A percentile compares a stretch with the other conserved stretches of the same genome.
These are phyloP conservation scores for Tephrocybe sp. DNA, from an alignment of 768 basidiomycete genomes.

Conservation along the genomic window DNA sequence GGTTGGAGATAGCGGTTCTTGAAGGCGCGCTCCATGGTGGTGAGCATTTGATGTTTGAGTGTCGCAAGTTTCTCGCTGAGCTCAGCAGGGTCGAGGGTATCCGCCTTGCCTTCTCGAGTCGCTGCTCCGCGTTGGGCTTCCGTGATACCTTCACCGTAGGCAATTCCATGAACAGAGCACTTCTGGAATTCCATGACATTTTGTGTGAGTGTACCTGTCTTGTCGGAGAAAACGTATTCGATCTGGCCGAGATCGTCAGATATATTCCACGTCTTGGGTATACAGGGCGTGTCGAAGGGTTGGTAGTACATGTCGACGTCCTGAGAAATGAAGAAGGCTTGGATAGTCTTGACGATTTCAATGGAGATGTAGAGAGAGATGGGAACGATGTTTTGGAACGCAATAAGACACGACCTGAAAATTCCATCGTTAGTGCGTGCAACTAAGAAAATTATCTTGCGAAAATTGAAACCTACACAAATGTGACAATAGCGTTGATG, in stretches of 20 bases:
- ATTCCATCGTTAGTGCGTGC: slow-evolving; percentile 10
- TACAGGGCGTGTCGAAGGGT: slow-evolving; percentile 82
- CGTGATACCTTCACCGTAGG: slow-evolving; percentile 93
- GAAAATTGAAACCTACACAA: slow-evolving; percentile 74
- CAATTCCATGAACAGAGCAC: slow-evolving; percentile 80
- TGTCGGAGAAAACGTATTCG: slow-evolving; percentile 89
- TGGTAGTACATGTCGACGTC: slow-evolving; percentile 96
- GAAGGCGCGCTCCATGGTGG: slow-evolving; percentile 72
- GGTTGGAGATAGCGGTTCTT: slow-evolving; percentile 85
- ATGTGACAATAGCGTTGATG: slow-evolving; percentile 84
- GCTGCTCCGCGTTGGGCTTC: slow-evolving; percentile 95
- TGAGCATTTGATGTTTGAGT: slow-evolving; percentile 78
- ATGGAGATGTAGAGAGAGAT: slow-evolving; percentile 97
- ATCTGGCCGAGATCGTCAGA: slow-evolving; percentile 99
- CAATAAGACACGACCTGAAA: slow-evolving; percentile 85
- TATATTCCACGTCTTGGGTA: slow-evolving; percentile 98
- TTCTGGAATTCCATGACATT: slow-evolving; percentile 99
- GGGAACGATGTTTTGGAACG: slow-evolving; percentile 97
- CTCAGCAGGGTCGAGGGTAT: slow-evolving; percentile 68
- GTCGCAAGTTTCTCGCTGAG: slow-evolving; percentile 61
- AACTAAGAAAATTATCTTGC: not conserved
- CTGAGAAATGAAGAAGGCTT: slow-evolving; percentile 95
- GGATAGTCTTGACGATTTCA: slow-evolving; percentile 97
- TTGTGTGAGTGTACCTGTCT: slow-evolving; percentile 96
- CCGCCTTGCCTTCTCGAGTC: slow-evolving; percentile 72